Base-by-base conservation (phyloP, 2,329 filamentous ascomycete genomes). In the Neonectria sp. region DNA sequence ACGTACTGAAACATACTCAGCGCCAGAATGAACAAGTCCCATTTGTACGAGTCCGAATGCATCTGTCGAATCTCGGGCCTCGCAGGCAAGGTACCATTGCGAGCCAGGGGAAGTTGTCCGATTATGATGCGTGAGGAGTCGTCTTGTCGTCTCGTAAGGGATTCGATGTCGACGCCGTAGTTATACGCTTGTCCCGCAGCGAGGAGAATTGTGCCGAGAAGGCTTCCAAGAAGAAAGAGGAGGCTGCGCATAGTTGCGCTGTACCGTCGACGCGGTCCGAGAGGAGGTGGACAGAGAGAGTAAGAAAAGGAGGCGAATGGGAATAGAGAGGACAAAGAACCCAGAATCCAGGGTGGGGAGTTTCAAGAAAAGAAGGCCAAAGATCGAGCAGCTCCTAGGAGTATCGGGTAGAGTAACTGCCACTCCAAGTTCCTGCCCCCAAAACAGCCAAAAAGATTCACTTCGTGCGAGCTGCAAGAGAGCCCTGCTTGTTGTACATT, bases 21-120 rank as follows among this genome's bases (percentile, higher is more conserved):
- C 13, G 91, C 92, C 55, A 95, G 86, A 29, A 97, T 83, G 79
- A 92, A 97, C 65, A 97, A 81, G 77, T 93, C 94, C 90, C 91
- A 94, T 76, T 88, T 86, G 74, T 93, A 89, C 9, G 86, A 77
- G 65, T 93, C 87, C 60, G 86, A 81, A 70, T 89, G 83, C 72
- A 97, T 84, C 45, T 92, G 83, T 52, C 91, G 86, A 70, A 97
- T 88, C 76, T 96, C 93, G 56, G 86, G 85, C 70, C 94, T 88
- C 43, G 83, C 63, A 13, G 83, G 85, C 9, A 84, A 70, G 17
- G 80, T 81, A 48, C 79, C 82, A 68, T 85, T 81, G 29, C 69
- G 71, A 55, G 80, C 71, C 6, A 78, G 71, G 12, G 84, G 84
- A 13, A 86, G 78, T 9, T 82, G 81, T 4, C 79, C 80, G 21